These are phyloP conservation scores for Coemansia sp. DNA, from an alignment of 192 early-diverging fungal genomes.

Conservation along the genomic window DNA sequence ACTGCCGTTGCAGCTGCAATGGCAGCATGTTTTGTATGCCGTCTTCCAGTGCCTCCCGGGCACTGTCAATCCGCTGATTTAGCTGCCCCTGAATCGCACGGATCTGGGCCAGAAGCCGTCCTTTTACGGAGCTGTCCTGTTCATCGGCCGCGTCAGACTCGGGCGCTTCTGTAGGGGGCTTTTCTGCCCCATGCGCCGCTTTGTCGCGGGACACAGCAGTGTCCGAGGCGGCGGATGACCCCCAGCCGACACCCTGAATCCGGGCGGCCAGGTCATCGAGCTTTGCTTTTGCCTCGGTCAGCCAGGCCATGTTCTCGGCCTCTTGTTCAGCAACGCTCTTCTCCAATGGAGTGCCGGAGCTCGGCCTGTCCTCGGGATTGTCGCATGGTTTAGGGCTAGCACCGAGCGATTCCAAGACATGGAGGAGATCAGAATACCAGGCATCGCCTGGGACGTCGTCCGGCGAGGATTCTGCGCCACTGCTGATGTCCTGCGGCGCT, in stretches of 20 bases:
- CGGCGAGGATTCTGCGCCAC: background rate
- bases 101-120: conserved; percentile 19
- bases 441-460: background rate
- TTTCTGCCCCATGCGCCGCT: background rate
- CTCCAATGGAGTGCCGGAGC: background rate
- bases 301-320: conserved; percentile 12
- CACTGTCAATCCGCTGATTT: conserved; percentile 13
- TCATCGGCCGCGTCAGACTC: background rate
- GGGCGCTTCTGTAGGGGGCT: background rate
- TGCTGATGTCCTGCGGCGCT: background rate
- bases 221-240: background rate
- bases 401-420: conserved; percentile 1
- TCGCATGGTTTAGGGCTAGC: background rate
- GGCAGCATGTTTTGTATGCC: conserved; percentile 33
- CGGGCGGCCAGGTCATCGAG: conserved; percentile 16
- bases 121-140: conserved; percentile 5
- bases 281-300: conserved; percentile 3
- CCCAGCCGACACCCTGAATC: conserved; percentile 13
- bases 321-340: background rate
- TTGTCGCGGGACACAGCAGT: background rate
- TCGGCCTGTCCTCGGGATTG: background rate
- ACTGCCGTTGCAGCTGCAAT: conserved; percentile 27
- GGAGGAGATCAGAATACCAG: conserved; percentile 4
- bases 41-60: conserved; percentile 11
- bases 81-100: conserved; percentile 14